Evolutionary conservation across 345 rosid genomes (phyloP).

Genomic region (Anastatica hierochuntica): DNA sequence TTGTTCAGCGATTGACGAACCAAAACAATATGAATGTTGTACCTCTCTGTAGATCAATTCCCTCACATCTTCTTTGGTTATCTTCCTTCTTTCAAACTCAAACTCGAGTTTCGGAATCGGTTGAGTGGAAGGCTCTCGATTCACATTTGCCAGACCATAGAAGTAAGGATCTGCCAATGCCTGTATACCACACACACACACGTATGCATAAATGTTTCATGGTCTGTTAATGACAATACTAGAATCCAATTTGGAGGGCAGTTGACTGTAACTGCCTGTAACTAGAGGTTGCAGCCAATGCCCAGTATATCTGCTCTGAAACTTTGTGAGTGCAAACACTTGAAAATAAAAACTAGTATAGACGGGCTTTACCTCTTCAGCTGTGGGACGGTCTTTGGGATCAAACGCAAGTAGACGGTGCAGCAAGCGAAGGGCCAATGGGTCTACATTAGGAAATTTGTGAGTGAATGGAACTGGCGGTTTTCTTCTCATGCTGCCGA

Average conservation of each 20-base stretch:
- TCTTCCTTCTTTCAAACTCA: slow-evolving; percentile 94
- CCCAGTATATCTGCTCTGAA: slow-evolving; percentile 1
- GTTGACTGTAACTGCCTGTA: too few species aligned
- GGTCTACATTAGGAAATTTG: slow-evolving; percentile 79
- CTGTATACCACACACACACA: slow-evolving; percentile 31
- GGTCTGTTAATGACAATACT: neutral
- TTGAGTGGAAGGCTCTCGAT: slow-evolving; percentile 87
- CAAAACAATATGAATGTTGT: slow-evolving; percentile 1
- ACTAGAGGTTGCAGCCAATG: too few species aligned
- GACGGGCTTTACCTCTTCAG: slow-evolving; percentile 51
- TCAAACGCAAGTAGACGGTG: slow-evolving; percentile 89
- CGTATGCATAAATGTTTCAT: neutral
- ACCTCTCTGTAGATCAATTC: slow-evolving; percentile 97
- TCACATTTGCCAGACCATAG: slow-evolving; percentile 70
- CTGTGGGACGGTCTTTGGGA: slow-evolving; percentile 95
- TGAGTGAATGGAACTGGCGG: slow-evolving; percentile 67
- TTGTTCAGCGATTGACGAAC: too few species aligned
- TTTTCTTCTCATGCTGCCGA: slow-evolving; percentile 83
- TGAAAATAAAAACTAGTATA: neutral
- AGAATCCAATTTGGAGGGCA: too few species aligned
- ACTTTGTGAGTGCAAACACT: neutral
- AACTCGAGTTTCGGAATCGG: slow-evolving; percentile 94
- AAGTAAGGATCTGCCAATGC: slow-evolving; percentile 92
- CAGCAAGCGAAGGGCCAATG: slow-evolving; percentile 64
- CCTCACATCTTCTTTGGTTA: slow-evolving; percentile 87